These are phyloP conservation scores for Marchantia polymorpha DNA, from an alignment of 225 moss, liverwort and hornwort genomes.

Conservation along the genomic window DNA sequence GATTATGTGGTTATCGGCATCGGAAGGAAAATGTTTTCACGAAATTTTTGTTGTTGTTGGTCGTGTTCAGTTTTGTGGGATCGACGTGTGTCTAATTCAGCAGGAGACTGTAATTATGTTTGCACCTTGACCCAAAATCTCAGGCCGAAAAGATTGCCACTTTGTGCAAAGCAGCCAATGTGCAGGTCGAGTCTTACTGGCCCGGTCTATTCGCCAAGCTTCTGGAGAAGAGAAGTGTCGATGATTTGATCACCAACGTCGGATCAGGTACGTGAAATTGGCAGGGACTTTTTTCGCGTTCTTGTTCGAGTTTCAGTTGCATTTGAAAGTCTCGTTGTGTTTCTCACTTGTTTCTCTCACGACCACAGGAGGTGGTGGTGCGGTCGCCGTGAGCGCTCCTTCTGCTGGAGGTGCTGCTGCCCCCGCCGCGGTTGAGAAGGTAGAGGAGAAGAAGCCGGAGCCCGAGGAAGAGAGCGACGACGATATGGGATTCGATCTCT, in stretches of 20 bases:
- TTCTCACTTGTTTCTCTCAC: neutral
- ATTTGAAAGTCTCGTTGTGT: no score
- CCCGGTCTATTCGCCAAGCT: conserved; percentile 75
- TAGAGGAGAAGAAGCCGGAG: conserved; percentile 35
- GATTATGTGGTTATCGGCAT: no score
- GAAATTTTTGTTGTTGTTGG: no score
- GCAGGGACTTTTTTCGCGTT: neutral
- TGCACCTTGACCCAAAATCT: neutral
- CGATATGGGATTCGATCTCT: conserved; percentile 22
- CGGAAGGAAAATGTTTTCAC: no score
- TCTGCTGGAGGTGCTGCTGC: conserved; percentile 47
- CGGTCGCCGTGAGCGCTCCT: conserved; percentile 47
- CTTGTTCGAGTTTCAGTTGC: no score
- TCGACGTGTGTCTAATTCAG: neutral
- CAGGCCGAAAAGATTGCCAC: conserved; percentile 74
- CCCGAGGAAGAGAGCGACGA: conserved; percentile 23
- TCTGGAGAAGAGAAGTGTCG: conserved; percentile 69
- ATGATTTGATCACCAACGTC: conserved; percentile 77
- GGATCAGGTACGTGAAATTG: conserved; percentile 58
- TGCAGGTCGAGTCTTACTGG: conserved; percentile 70
- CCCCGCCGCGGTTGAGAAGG: conserved; percentile 46
- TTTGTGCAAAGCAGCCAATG: conserved; percentile 61
- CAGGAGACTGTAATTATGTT: neutral
- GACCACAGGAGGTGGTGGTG: conserved; percentile 63
- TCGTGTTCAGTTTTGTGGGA: no score